Conservation (phyloP, 768 basidiomycete species). For the Macrolepiota dolichaula region DNA sequence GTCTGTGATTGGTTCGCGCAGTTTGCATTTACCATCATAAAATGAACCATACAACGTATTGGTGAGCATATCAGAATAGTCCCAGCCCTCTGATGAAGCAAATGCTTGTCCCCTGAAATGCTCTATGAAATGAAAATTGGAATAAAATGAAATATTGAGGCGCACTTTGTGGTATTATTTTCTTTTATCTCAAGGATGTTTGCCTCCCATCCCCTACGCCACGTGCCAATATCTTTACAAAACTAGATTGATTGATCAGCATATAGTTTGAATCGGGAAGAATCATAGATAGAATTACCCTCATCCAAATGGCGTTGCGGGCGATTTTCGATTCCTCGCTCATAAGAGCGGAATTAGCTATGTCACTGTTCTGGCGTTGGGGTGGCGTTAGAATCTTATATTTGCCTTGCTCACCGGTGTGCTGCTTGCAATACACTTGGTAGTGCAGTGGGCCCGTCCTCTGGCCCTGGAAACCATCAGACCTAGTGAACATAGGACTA, state of each 20-base stretch:
- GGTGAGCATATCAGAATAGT: constrained; percentile 35
- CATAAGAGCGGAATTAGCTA: neutral
- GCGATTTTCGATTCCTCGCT: neutral
- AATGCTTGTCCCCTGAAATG: constrained; percentile 30
- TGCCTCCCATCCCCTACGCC: constrained; percentile 16
- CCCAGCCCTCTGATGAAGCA: constrained; percentile 39
- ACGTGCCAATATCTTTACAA: constrained; percentile 19
- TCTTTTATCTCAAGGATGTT: constrained; percentile 6
- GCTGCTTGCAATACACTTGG: neutral
- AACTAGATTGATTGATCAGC: constrained; percentile 16
- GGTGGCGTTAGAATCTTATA: neutral
- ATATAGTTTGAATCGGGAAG: no score
- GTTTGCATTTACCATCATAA: constrained; percentile 30
- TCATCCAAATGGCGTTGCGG: constrained; percentile 20
- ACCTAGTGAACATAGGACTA: neutral
- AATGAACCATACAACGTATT: constrained; percentile 36
- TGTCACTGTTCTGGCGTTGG: neutral
- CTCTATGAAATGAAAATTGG: neutral
- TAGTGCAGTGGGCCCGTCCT: neutral
- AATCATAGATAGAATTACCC: constrained; percentile 13
- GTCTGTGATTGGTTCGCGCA: constrained; percentile 34
- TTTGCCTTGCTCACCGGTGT: neutral
- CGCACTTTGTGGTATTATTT: constrained; percentile 19
- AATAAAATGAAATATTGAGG: neutral
- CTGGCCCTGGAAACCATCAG: neutral